phyloP scores from a whole-genome alignment of 352 stramenopile species.

The Thalassiosira exigua region DNA sequence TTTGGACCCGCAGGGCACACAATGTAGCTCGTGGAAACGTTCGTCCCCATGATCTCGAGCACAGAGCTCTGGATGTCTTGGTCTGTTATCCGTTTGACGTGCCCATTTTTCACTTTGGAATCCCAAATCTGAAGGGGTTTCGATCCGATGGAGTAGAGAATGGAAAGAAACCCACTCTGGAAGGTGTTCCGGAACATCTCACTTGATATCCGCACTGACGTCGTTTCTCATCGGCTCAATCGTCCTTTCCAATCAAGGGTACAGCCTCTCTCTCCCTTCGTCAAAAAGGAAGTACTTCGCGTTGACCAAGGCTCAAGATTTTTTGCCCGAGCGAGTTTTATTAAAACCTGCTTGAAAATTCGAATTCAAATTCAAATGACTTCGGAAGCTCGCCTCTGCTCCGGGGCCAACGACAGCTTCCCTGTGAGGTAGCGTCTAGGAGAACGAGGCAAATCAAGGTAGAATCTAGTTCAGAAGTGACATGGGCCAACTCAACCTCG shows the following conservation, averaged over 20 bases:
- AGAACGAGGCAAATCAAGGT: too few species aligned
- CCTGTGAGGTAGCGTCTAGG: too few species aligned
- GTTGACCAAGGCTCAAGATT: too few species aligned
- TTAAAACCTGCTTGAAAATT: too few species aligned
- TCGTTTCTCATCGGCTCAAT: background rate
- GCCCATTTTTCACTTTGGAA: slow-evolving; percentile 95
- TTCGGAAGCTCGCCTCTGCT: too few species aligned
- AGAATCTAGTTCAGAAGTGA: too few species aligned
- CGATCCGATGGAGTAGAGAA: slow-evolving; percentile 97
- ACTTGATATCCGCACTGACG: background rate
- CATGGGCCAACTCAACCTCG: background rate
- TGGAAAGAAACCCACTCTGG: slow-evolving; percentile 97
- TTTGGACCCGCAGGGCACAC: slow-evolving; percentile 93
- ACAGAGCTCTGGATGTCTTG: slow-evolving; percentile 97
- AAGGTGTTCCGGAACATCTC: slow-evolving; percentile 98
- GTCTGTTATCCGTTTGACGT: slow-evolving; percentile 98
- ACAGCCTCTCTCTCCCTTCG: too few species aligned
- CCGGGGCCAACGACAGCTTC: too few species aligned
- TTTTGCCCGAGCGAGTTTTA: too few species aligned
- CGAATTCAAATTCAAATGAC: slow-evolving; percentile 1
- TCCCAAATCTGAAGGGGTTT: slow-evolving; percentile 98
- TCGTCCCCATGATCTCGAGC: slow-evolving; percentile 98
- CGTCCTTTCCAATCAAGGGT: too few species aligned
- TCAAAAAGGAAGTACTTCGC: too few species aligned
- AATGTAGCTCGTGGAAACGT: slow-evolving; percentile 98